These are phyloP conservation scores for Penicillium herquei DNA, from an alignment of 495 filamentous ascomycete species.

Conservation along the genomic window DNA sequence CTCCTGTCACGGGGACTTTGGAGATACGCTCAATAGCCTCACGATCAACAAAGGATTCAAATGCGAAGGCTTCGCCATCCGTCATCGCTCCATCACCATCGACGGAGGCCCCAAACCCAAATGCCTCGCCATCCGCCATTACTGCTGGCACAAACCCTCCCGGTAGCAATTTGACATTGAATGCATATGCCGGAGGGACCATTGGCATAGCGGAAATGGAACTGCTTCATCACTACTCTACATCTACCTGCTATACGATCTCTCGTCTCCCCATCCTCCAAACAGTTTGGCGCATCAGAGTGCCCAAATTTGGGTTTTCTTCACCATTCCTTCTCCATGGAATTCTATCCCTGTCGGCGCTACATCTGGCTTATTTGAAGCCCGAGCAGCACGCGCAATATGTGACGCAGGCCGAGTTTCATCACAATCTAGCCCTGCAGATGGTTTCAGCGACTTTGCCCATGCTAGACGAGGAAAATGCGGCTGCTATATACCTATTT, in stretches of 20 bases:
- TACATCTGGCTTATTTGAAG: constrained; percentile 23
- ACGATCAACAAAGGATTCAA: not conserved
- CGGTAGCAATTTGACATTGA: not conserved
- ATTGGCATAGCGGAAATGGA: not conserved
- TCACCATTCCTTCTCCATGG: constrained; percentile 14
- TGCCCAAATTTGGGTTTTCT: constrained; percentile 24
- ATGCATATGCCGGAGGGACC: not conserved
- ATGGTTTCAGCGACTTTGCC: constrained; percentile 29
- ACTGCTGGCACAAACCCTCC: not conserved
- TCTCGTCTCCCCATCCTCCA: constrained; percentile 6
- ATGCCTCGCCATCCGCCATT: not conserved
- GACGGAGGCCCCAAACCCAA: not conserved
- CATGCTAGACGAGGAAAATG: constrained; percentile 33
- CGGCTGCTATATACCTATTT: constrained; percentile 35
- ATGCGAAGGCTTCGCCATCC: not conserved
- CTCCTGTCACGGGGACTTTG: not conserved
- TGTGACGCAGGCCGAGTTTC: constrained; percentile 32
- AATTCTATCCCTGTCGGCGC: constrained; percentile 18
- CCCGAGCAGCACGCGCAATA: constrained; percentile 33
- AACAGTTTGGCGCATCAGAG: constrained; percentile 22
- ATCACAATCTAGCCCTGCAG: constrained; percentile 41
- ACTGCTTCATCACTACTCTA: constrained; percentile 17
- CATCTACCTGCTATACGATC: constrained; percentile 12
- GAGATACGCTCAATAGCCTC: not conserved
- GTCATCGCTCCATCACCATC: not conserved